Conservation (phyloP, 2,329 filamentous ascomycete species). For the Sporothrix schenckii region DNA sequence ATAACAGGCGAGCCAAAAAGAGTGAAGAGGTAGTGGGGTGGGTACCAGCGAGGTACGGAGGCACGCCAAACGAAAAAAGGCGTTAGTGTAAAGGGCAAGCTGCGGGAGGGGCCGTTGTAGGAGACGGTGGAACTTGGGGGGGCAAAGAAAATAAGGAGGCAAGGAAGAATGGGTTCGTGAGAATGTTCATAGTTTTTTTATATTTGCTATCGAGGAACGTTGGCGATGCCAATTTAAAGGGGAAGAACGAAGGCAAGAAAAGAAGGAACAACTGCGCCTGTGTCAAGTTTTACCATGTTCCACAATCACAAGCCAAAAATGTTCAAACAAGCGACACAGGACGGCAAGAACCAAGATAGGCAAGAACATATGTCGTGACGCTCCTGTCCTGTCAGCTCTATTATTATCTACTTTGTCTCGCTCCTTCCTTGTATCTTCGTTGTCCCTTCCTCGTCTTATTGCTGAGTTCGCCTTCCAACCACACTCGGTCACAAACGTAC, state of each 20-base stretch:
- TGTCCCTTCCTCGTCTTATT: not conserved
- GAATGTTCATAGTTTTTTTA: not conserved
- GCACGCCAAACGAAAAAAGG: not conserved
- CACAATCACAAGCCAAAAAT: conserved; percentile 27
- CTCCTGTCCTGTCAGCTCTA: not conserved
- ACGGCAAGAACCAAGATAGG: conserved; percentile 7
- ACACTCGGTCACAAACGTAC: conserved; percentile 16
- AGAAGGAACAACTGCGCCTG: conserved; percentile 1
- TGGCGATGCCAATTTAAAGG: not conserved
- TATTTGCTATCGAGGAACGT: not conserved
- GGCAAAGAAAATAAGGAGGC: not conserved
- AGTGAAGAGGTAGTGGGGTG: not conserved
- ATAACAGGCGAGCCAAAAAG: not conserved
- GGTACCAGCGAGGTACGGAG: not conserved
- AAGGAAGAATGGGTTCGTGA: conserved; percentile 20
- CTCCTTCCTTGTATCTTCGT: not conserved
- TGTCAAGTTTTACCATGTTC: conserved; percentile 16
- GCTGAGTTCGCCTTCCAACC: conserved; percentile 1
- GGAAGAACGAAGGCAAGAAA: not conserved
- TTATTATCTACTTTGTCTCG: not conserved
- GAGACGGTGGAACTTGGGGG: not conserved
- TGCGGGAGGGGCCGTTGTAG: conserved; percentile 22
- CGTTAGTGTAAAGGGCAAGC: conserved; percentile 13
- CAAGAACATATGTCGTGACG: not conserved
- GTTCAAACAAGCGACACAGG: not conserved